phyloP scores from a whole-genome alignment of 768 basidiomycete species.

The Kwoniella dejecticola region DNA sequence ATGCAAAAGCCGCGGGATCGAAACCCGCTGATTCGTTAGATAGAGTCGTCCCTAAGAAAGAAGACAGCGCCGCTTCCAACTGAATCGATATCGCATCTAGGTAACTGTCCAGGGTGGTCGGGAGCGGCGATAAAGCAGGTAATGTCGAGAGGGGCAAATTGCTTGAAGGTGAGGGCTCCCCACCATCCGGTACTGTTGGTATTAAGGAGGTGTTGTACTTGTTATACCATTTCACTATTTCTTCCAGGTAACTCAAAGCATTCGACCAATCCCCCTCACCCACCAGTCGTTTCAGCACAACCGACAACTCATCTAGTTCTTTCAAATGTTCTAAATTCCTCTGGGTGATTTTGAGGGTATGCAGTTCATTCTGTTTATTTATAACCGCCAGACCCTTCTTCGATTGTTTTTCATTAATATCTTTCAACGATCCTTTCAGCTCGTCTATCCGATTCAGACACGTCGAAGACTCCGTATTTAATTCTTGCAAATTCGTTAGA shows the following conservation, averaged over 20 bases:
- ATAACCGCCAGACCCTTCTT: conserved; percentile 78
- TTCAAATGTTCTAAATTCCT: conserved; percentile 61
- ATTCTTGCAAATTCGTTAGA: conserved; percentile 85
- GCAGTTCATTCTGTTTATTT: conserved; percentile 62
- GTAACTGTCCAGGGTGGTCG: conserved; percentile 26
- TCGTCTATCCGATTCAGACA: conserved; percentile 75
- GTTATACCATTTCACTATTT: conserved; percentile 53
- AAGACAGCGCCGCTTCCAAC: conserved; percentile 40
- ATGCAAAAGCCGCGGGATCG: conserved; percentile 34
- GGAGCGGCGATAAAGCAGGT: conserved; percentile 35
- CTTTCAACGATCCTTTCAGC: conserved; percentile 69
- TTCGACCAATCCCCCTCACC: conserved; percentile 83
- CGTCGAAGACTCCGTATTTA: conserved; percentile 82
- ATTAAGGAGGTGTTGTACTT: conserved; percentile 14
- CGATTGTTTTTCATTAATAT: conserved; percentile 76
- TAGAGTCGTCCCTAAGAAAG: conserved; percentile 29
- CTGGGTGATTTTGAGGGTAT: conserved; percentile 60
- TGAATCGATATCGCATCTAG: conserved; percentile 36
- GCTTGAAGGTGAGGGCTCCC: background rate
- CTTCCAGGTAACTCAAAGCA: conserved; percentile 63
- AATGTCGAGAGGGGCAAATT: conserved; percentile 34
- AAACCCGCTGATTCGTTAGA: conserved; percentile 15
- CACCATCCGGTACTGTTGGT: background rate
- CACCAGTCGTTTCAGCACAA: conserved; percentile 72
- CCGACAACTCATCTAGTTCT: conserved; percentile 75